Evolutionary conservation across 1,284 basidiomycete genomes (phyloP).

Genomic region (Stygiomarasmius scandens): DNA sequence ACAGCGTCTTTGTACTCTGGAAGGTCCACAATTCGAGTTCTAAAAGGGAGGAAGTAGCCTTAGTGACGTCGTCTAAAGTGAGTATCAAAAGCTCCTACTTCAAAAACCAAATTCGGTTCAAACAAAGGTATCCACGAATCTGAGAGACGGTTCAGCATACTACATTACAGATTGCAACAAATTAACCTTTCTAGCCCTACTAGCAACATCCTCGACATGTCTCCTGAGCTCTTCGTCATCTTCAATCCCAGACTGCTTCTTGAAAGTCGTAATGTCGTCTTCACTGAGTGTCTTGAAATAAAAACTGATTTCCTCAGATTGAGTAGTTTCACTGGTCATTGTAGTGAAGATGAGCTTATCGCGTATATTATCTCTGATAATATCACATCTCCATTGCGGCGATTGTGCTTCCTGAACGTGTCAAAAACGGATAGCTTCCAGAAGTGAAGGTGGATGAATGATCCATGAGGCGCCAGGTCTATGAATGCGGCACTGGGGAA

Average conservation of each 20-base stretch:
- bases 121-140: conserved; percentile 1
- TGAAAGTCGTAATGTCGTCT: conserved; percentile 36
- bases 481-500: too few relatives aligned
- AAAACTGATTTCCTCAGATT: background rate
- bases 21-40: background rate
- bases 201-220: conserved; percentile 39
- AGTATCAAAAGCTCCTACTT: background rate
- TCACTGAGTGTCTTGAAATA: conserved; percentile 10
- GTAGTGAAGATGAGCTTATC: too few relatives aligned
- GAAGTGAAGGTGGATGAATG: too few relatives aligned
- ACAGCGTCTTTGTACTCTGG: conserved; percentile 5
- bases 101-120: conserved; percentile 31
- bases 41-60: too few relatives aligned
- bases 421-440: too few relatives aligned
- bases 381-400: too few relatives aligned
- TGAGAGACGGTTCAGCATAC: background rate
- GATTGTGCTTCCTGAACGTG: too few relatives aligned
- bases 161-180: too few relatives aligned
- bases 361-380: too few relatives aligned
- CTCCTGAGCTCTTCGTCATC: conserved; percentile 36
- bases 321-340: too few relatives aligned
- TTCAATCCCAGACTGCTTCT: conserved; percentile 34
- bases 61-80: too few relatives aligned
- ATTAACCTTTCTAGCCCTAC: conserved; percentile 30
- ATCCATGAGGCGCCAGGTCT: too few relatives aligned